phyloP scores from a whole-genome alignment of 2,329 filamentous ascomycete species.

The Aspergillus unguis region DNA sequence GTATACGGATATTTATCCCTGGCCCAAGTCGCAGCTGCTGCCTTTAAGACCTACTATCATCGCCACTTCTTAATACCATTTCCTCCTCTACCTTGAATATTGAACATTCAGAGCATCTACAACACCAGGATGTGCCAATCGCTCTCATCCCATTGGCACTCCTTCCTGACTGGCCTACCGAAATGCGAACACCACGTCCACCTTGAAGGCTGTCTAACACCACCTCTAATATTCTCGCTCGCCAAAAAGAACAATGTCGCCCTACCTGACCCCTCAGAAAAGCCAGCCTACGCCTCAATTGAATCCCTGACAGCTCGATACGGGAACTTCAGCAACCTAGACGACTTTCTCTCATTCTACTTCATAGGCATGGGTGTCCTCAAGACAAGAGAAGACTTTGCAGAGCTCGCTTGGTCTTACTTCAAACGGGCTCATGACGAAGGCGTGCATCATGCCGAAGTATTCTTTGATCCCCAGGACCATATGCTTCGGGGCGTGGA shows the following conservation, averaged over 20 bases:
- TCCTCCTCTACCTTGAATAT: neutral
- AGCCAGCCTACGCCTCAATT: slow-evolving; percentile 62
- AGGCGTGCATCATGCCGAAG: slow-evolving; percentile 68
- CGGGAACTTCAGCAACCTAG: slow-evolving; percentile 63
- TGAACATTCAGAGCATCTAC: neutral
- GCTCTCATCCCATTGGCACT: slow-evolving; percentile 53
- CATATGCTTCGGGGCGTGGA: slow-evolving; percentile 63
- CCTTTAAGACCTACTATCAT: neutral
- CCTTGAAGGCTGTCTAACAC: slow-evolving; percentile 71
- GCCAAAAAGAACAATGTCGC: slow-evolving; percentile 63
- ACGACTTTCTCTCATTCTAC: slow-evolving; percentile 77
- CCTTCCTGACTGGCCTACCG: slow-evolving; percentile 63
- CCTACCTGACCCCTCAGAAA: slow-evolving; percentile 53
- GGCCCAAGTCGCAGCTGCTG: too few relatives aligned
- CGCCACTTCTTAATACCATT: neutral
- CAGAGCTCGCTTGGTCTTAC: slow-evolving; percentile 69
- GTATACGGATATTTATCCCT: too few relatives aligned
- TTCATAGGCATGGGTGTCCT: slow-evolving; percentile 73
- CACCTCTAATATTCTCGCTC: slow-evolving; percentile 66
- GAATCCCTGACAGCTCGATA: slow-evolving; percentile 62
- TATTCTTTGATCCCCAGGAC: slow-evolving; percentile 79
- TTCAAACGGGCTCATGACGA: slow-evolving; percentile 62
- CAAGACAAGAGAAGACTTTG: slow-evolving; percentile 64
- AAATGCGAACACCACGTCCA: slow-evolving; percentile 83
- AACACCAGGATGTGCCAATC: neutral